Evolutionary conservation across 1,284 basidiomycete genomes (phyloP).

Genomic region (Inonotus obliquus): DNA sequence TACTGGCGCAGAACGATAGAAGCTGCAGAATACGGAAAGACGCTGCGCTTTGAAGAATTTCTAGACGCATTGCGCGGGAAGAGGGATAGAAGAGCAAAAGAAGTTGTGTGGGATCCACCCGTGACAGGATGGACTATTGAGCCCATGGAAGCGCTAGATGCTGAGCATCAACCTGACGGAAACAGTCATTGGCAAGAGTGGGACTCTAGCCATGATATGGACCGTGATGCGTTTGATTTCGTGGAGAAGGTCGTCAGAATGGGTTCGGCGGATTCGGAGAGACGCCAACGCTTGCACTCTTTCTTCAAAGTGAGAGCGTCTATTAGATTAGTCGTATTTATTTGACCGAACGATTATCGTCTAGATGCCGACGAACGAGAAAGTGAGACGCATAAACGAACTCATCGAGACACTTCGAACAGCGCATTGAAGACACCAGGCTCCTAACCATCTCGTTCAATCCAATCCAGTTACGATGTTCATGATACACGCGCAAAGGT

Average conservation of each 20-base stretch:
- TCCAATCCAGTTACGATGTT: neutral
- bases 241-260: constrained; percentile 45
- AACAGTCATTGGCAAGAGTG: neutral
- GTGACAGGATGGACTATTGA: constrained; percentile 9
- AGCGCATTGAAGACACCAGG: neutral
- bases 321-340: neutral
- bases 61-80: constrained; percentile 32
- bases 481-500: neutral
- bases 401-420: constrained; percentile 26
- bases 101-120: constrained; percentile 12
- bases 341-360: neutral
- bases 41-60: constrained; percentile 46
- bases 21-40: constrained; percentile 42
- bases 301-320: constrained; percentile 44
- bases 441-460: neutral
- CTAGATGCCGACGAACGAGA: constrained; percentile 51
- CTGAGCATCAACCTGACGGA: neutral
- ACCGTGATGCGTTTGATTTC: constrained; percentile 30
- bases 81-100: neutral
- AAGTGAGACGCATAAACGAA: constrained; percentile 36
- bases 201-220: constrained; percentile 11
- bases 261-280: constrained; percentile 34
- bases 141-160: neutral
- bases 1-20: constrained; percentile 53
- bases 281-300: constrained; percentile 39